These are phyloP conservation scores for Sequoia sempervirens DNA, from an alignment of 75 land plant species.

Conservation along the genomic window DNA sequence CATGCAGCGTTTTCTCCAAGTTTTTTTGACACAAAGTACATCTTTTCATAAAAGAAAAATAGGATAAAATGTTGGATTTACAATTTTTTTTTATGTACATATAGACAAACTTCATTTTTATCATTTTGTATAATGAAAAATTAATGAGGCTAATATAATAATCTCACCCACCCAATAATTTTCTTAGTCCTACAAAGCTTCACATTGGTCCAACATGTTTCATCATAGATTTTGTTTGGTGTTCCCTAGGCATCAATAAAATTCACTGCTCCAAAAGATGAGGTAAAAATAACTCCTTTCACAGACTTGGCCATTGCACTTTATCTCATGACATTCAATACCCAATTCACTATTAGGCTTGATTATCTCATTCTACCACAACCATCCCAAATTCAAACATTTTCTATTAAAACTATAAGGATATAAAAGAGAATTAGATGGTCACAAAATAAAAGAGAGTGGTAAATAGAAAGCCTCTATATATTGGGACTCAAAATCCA, in stretches of 20 bases:
- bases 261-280: no score
- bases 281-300: conserved; percentile 58
- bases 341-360: conserved; percentile 57
- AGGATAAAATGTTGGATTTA: no score
- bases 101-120: no score
- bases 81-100: no score
- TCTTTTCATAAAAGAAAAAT: conserved; percentile 17
- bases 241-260: no score
- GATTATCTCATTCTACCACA: conserved; percentile 49
- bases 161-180: conserved; percentile 39
- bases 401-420: no score
- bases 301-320: conserved; percentile 57
- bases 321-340: conserved; percentile 48
- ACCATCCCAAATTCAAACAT: no score
- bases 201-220: no score
- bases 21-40: conserved; percentile 57
- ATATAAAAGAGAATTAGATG: no score
- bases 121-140: background rate
- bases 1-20: conserved; percentile 65
- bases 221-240: no score
- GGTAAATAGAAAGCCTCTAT: conserved; percentile 13
- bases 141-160: background rate
- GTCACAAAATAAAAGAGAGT: no score
- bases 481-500: conserved; percentile 11
- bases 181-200: no score